Evolutionary conservation across 768 basidiomycete genomes (phyloP).

Genomic region (Rhizopogon vesiculosus): DNA sequence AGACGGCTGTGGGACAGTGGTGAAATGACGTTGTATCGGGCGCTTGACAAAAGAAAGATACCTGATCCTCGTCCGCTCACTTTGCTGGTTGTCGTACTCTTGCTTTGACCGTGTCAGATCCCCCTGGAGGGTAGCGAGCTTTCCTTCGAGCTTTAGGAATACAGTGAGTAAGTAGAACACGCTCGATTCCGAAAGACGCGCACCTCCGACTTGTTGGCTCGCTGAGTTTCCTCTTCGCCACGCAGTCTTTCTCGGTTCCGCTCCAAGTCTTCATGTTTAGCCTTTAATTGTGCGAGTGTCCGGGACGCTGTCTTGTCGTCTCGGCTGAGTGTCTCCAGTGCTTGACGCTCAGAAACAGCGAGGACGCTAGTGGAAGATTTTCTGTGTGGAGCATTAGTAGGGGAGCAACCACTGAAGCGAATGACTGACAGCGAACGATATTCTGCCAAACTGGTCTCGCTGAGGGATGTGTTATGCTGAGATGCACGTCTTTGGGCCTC

Average conservation of each 20-base stretch:
- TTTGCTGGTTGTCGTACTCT: slow-evolving; percentile 80
- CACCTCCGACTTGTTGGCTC: slow-evolving; percentile 57
- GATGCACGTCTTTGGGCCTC: slow-evolving; percentile 74
- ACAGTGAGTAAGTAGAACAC: not conserved
- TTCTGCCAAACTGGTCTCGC: slow-evolving; percentile 80
- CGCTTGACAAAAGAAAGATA: slow-evolving; percentile 31
- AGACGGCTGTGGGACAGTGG: slow-evolving; percentile 55
- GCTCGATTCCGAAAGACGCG: slow-evolving; percentile 5
- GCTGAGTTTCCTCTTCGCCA: slow-evolving; percentile 48
- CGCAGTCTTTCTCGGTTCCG: slow-evolving; percentile 51
- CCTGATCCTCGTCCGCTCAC: slow-evolving; percentile 78
- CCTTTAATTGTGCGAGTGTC: slow-evolving; percentile 57
- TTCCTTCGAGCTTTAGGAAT: slow-evolving; percentile 47
- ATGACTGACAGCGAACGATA: slow-evolving; percentile 41
- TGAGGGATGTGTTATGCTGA: slow-evolving; percentile 71
- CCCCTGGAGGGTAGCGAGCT: slow-evolving; percentile 46
- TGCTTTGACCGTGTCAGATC: slow-evolving; percentile 67
- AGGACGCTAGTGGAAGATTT: slow-evolving; percentile 76
- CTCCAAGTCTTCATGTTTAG: slow-evolving; percentile 63
- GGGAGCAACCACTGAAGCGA: not conserved
- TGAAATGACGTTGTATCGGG: not conserved
- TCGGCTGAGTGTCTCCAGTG: slow-evolving; percentile 72
- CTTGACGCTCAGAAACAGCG: slow-evolving; percentile 84
- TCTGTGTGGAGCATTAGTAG: slow-evolving; percentile 32
- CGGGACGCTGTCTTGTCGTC: slow-evolving; percentile 76